Percentiles rank a stretch among this genome's conserved stretches.
Conservation (phyloP, 345 rosid genomes). For the Lagerstroemia speciosa region DNA sequence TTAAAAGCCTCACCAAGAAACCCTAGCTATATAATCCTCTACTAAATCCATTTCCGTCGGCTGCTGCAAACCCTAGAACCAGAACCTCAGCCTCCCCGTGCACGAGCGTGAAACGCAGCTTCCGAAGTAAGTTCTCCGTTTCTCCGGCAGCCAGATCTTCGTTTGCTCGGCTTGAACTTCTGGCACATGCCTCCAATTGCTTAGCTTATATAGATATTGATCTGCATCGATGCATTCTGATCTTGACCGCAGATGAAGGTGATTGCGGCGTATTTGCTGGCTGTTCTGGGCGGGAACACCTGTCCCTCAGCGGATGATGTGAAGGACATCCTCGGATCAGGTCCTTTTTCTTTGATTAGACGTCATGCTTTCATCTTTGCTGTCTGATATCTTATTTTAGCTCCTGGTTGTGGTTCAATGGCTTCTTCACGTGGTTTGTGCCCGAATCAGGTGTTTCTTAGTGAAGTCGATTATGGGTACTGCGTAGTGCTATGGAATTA, state of each 20-base stretch:
- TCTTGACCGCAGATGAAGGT: constrained; percentile 49
- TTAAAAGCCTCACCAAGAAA: constrained; percentile 7
- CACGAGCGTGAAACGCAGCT: not conserved
- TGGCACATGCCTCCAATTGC: not conserved
- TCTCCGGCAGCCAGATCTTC: not conserved
- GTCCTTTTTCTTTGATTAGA: constrained; percentile 15
- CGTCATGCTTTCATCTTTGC: not conserved
- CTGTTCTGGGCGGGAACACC: constrained; percentile 58
- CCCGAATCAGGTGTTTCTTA: too few relatives aligned
- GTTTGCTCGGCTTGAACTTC: not conserved
- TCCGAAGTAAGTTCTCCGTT: not conserved
- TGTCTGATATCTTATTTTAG: not conserved
- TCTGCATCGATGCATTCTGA: not conserved
- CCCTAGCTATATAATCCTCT: constrained; percentile 17
- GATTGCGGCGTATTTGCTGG: constrained; percentile 64
- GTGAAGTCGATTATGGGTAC: too few relatives aligned
- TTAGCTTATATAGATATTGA: not conserved
- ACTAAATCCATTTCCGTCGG: not conserved
- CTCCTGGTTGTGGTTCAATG: not conserved
- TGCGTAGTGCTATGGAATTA: too few relatives aligned
- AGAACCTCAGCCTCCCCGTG: not conserved
- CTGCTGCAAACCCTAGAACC: constrained; percentile 1
- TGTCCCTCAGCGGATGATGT: constrained; percentile 42
- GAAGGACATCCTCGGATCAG: constrained; percentile 56
- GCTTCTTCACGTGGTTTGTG: not conserved